A percentile compares a stretch with the other conserved stretches of the same genome.
Evolutionary conservation across 2,329 filamentous ascomycete genomes (phyloP).

Genomic region (Colletotrichum sublineola): DNA sequence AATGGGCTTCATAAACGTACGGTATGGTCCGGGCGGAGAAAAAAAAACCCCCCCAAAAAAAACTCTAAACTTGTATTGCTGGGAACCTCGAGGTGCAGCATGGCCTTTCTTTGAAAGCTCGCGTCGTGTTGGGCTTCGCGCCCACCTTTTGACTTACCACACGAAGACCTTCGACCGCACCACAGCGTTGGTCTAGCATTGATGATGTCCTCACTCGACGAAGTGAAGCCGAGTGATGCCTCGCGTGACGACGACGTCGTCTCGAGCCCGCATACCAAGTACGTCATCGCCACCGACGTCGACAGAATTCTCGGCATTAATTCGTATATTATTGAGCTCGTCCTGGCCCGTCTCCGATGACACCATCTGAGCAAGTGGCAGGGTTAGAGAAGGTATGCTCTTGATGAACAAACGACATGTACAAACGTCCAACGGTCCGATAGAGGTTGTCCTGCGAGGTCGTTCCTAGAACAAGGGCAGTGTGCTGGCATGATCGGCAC

Average conservation of each 20-base stretch:
- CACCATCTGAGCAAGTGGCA: too few relatives aligned
- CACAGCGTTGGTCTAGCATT: too few relatives aligned
- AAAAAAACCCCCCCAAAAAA: too few relatives aligned
- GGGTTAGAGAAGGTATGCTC: not conserved
- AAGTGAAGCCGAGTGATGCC: too few relatives aligned
- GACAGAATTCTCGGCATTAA: not conserved
- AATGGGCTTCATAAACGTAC: not conserved
- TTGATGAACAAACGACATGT: not conserved
- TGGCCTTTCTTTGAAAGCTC: not conserved
- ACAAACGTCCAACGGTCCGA: not conserved
- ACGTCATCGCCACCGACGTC: not conserved
- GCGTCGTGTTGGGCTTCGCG: not conserved
- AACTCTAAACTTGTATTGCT: not conserved
- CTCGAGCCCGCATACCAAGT: not conserved
- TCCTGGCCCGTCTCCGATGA: not conserved
- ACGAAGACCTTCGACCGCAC: too few relatives aligned
- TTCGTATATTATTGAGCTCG: not conserved
- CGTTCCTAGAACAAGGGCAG: not conserved
- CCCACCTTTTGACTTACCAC: not conserved
- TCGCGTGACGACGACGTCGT: not conserved
- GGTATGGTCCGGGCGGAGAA: not conserved
- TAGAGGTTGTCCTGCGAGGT: slow-evolving; percentile 1
- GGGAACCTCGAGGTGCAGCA: not conserved
- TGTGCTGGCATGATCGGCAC: not conserved
- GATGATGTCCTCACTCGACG: not conserved